Evolutionary conservation across 2,329 filamentous ascomycete species (phyloP), one percentile per base, ranked within the genome.

Genomic region (Nakataea oryzae): DNA sequence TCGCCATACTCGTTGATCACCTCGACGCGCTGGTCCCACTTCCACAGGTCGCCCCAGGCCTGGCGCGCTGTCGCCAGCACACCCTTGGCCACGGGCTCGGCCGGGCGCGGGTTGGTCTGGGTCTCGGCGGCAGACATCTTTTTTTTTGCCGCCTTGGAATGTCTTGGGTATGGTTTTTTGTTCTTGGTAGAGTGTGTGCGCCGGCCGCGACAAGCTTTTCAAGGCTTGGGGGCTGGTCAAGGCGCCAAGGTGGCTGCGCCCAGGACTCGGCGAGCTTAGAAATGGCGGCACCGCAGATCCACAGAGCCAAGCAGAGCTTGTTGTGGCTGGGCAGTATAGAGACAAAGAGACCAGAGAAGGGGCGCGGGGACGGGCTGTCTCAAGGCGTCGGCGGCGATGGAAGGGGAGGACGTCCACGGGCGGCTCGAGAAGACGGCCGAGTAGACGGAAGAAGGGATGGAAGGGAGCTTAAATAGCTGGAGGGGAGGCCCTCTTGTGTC

Each of bases 1-100:
- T 72, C 61, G 78, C 78, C 57, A 76, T 70, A 77, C 85, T 81
- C 2, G 81, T 88, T 88, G 62, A 76, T 81, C 63, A 89, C 79
- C 54, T 88, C 82, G 13, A 90, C 85, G 63, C 89, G 82, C 75
- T 91, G 86, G 73, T 88, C 86, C 87, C 88, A 92, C 67, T 79
- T 80, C 66, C 71, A 71, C 7, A 71, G 65, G 63, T 72, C 70
- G 34, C 62, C 62, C 62, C 66, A 67, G 41, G 66, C 67, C 62
- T 72, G 70, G 24, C 62, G 63, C 3, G 70, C 69, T 21, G 69
- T 69, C 8, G 69, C 63, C n/a, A 68, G 27, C 59, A 84, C 80
- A 55, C 88, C 89, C 73, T 83, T 85, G 41, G 86, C 86, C 63
- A 90, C 72, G 26, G 86, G 85, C 65, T 90, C 87, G 61, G 88